Base-by-base conservation (phyloP, 2,329 filamentous ascomycete genomes). In the Exophiala lecanii-corni region DNA sequence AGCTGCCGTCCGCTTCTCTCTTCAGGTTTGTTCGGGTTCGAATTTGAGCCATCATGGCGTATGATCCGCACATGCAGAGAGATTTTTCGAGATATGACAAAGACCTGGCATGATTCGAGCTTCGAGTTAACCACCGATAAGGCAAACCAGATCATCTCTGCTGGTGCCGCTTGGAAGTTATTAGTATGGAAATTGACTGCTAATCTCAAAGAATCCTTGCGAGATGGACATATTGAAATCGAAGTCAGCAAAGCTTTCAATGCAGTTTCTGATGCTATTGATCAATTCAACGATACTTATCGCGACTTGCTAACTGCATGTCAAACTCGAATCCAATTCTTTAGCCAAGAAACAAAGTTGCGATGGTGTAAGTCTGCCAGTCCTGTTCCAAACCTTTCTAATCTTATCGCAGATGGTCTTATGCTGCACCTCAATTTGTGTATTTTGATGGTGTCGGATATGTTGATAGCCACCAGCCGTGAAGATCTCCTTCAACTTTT, bases 1-100 rank as follows among this genome's bases (percentile, higher is more conserved):
- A 67, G 67, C 21, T 66, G 61, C 6, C 58, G 63, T 4, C 59
- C 67, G 0, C 42, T 67, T 1, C 57, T 69, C 3, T 68, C 66
- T 1, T 67, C 65, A 1, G 65, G 65, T 0, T 51, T 69, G 2
- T 47, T 59, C 7, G 57, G 57, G 4, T 59, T 51, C 36, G 57
- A 58, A 20, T 42, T 45, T 15, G 58, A 61, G 39, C 39, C 56
- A 15, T 51, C 54, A 2, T 61, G 59, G 59, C 51, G 57, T 4
- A 38, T 61, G 28, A 57, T 59, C 4, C 49, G 52, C 17, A 49
- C 55, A 2, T 58, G 57, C 15, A 54, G 52, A 2, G 55, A 54
- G 12, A 54, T 59, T n/a, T 60, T 61, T 31, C 54, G 56, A 20
- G 50, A 55, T 23, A 48, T 55, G 18, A 56, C 55, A 2, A 51